phyloP scores from a whole-genome alignment of 352 stramenopile genomes.

The Phytophthora aleatoria region DNA sequence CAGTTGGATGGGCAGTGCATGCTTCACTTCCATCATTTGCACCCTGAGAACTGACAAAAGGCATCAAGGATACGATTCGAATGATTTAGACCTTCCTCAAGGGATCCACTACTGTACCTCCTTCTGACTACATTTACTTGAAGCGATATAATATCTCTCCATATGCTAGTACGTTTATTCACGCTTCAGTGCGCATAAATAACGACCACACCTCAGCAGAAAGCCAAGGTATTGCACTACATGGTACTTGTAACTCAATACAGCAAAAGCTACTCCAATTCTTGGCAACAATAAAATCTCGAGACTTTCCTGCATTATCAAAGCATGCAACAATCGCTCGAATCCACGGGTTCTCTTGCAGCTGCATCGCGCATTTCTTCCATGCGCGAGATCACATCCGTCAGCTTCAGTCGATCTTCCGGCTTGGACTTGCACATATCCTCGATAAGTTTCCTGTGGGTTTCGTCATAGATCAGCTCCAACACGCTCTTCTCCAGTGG shows the following conservation, averaged over 20 bases:
- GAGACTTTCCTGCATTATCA: conserved; percentile 1
- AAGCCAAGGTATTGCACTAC: too few species aligned
- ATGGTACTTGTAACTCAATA: not conserved
- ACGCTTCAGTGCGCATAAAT: not conserved
- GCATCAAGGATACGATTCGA: too few species aligned
- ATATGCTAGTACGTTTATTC: not conserved
- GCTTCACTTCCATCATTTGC: too few species aligned
- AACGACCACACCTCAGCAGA: not conserved
- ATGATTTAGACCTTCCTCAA: too few species aligned
- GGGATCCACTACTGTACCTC: too few species aligned
- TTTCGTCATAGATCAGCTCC: conserved; percentile 2
- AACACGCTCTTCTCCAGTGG: conserved; percentile 14
- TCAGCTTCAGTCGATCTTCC: conserved; percentile 14
- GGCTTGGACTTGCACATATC: conserved; percentile 25
- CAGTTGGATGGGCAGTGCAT: too few species aligned
- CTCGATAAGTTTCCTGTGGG: conserved; percentile 11
- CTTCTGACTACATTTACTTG: too few species aligned
- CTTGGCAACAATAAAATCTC: not conserved
- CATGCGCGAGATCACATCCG: conserved; percentile 18
- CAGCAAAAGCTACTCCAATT: not conserved
- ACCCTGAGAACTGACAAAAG: too few species aligned
- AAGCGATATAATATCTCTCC: not conserved
- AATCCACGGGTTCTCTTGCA: conserved; percentile 13
- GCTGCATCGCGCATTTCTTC: conserved; percentile 15
- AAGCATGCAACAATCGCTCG: conserved; percentile 27